Evolutionary conservation across 441 rosid species (phyloP).

Genomic region (Gossypium aridum): DNA sequence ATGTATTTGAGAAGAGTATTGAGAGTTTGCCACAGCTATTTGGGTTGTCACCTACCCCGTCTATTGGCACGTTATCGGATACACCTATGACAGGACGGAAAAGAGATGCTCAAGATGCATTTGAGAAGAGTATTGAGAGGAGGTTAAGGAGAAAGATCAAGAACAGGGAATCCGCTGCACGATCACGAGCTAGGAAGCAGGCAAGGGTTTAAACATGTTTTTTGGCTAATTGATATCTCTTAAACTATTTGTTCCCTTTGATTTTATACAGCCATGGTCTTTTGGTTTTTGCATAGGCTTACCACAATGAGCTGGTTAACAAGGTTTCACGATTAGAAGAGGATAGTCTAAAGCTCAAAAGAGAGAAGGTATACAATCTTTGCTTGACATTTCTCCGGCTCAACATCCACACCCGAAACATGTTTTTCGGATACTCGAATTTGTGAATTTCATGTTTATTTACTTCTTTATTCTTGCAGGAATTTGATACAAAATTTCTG

Average conservation of each 20-base stretch:
- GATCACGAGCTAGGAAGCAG: slow-evolving; percentile 46
- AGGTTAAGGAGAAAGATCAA: slow-evolving; percentile 42
- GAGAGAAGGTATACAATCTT: slow-evolving; percentile 38
- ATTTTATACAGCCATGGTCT: background rate
- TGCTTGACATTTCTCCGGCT: background rate
- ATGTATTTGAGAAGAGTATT: slow-evolving; percentile 24
- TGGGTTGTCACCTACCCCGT: slow-evolving; percentile 23
- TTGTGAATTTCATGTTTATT: background rate
- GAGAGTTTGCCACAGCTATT: slow-evolving; percentile 21
- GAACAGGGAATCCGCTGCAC: slow-evolving; percentile 50
- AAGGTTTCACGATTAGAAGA: slow-evolving; percentile 40
- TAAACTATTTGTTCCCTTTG: background rate
- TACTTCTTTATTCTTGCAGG: slow-evolving; percentile 23
- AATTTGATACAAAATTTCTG: slow-evolving; percentile 29
- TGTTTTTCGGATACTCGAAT: background rate
- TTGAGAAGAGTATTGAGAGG: slow-evolving; percentile 34
- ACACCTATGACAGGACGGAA: slow-evolving; percentile 15
- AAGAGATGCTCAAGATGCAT: slow-evolving; percentile 21
- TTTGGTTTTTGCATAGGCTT: slow-evolving; percentile 28
- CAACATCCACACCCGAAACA: background rate
- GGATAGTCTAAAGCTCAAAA: slow-evolving; percentile 34
- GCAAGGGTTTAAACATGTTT: slow-evolving; percentile 8
- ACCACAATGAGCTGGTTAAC: slow-evolving; percentile 38
- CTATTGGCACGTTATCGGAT: slow-evolving; percentile 20
- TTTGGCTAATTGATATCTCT: background rate